Evolutionary conservation across 2,329 filamentous ascomycete genomes (phyloP).

Genomic region (Waltergamsia citrina): DNA sequence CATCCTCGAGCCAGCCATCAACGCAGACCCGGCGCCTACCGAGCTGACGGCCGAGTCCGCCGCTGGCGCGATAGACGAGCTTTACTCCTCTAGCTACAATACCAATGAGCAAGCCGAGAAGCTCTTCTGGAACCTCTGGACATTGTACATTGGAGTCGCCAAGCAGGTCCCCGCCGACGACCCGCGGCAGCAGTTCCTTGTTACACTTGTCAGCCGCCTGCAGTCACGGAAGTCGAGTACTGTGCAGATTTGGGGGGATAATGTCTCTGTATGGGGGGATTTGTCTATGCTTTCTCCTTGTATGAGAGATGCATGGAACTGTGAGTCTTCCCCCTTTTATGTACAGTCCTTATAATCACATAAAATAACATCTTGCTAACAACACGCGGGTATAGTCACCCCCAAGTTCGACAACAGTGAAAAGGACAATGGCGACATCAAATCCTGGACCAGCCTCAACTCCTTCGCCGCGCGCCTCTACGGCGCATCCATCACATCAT

Average conservation of each 20-base stretch:
- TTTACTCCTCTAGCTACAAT: slow-evolving; percentile 9
- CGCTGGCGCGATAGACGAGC: slow-evolving; percentile 14
- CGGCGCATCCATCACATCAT: slow-evolving; percentile 11
- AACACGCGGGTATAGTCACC: slow-evolving; percentile 8
- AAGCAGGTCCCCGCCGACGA: slow-evolving; percentile 16
- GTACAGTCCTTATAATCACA: neutral
- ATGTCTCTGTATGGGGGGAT: slow-evolving; percentile 16
- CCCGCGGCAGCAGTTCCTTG: slow-evolving; percentile 13
- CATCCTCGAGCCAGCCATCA: slow-evolving; percentile 14
- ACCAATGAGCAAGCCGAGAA: slow-evolving; percentile 10
- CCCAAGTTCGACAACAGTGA: slow-evolving; percentile 14
- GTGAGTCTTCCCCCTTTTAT: too few relatives aligned
- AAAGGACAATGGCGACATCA: slow-evolving; percentile 9
- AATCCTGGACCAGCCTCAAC: slow-evolving; percentile 20
- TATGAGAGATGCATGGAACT: slow-evolving; percentile 18
- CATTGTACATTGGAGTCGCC: slow-evolving; percentile 12
- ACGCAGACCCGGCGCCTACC: slow-evolving; percentile 6
- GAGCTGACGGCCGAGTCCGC: slow-evolving; percentile 9
- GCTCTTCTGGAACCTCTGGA: slow-evolving; percentile 20
- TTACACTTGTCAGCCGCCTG: slow-evolving; percentile 11
- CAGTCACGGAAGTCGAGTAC: slow-evolving; percentile 10
- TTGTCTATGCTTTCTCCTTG: slow-evolving; percentile 18
- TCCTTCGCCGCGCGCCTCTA: slow-evolving; percentile 21
- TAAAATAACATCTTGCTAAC: neutral
- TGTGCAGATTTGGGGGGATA: slow-evolving; percentile 16